phyloP scores from a whole-genome alignment of 1,139 yeast species.

The Geotrichum siamense region DNA sequence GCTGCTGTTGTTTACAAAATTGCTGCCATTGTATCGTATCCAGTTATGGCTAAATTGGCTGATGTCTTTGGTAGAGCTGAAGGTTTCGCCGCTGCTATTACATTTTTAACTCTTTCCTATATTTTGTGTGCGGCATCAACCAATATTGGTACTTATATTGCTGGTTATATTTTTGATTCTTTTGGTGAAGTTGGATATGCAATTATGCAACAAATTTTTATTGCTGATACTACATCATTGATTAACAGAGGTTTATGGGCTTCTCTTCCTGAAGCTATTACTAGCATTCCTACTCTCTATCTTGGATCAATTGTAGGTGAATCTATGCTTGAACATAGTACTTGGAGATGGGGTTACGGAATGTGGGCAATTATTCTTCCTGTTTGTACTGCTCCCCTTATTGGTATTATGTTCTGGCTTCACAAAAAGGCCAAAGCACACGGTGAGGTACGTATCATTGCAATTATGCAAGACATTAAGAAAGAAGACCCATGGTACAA shows the following conservation, averaged over 20 bases:
- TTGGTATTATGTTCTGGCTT: constrained; percentile 18
- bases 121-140: constrained; percentile 32
- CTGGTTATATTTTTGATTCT: constrained; percentile 35
- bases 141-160: constrained; percentile 32
- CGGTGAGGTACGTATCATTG: constrained; percentile 13
- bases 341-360: constrained; percentile 65
- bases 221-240: constrained; percentile 38
- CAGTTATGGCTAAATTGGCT: constrained; percentile 38
- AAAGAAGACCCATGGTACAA: constrained; percentile 10
- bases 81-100: constrained; percentile 34
- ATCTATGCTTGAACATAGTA: constrained; percentile 19
- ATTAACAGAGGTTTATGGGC: constrained; percentile 34
- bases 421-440: constrained; percentile 18
- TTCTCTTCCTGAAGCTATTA: constrained; percentile 17
- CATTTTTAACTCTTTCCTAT: constrained; percentile 32
- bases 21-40: constrained; percentile 37
- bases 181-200: constrained; percentile 37
- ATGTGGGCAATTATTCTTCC: constrained; percentile 75
- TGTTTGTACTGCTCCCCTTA: constrained; percentile 49
- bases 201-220: constrained; percentile 36
- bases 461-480: constrained; percentile 6
- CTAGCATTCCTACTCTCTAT: constrained; percentile 16
- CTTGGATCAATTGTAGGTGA: constrained; percentile 22
- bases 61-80: constrained; percentile 40
- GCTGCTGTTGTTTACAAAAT: constrained; percentile 39